Evolutionary conservation across 306 rosid genomes (phyloP), one percentile per base, ranked within the genome.

Genomic region (Begonia peltatifolia): DNA sequence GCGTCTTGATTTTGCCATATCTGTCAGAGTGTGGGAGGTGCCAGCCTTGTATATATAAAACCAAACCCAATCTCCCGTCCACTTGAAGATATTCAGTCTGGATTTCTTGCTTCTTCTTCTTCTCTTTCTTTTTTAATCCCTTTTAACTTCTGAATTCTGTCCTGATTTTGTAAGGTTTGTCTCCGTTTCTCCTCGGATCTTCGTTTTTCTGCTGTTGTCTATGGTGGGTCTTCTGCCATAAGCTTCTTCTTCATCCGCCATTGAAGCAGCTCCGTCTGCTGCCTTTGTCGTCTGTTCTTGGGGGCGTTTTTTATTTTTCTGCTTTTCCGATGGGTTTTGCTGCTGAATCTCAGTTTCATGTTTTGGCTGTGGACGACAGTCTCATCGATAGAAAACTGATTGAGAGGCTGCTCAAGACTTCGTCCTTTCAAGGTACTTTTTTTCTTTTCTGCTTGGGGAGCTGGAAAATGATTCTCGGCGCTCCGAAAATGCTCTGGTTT

Each of bases 351-450:
- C 88, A 76, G 63, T 89, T 80, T 53, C 97, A 89, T 72, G 94
- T 89, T 12, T 64, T 89, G 65, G 97, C 95, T 47, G 97, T 89
- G 44, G 97, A 84, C 72, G 97, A 89, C 72, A 82, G 90, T 79
- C 42, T 74, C 50, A 71, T 89, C 53, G 97, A 89, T 59, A 64
- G 97, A 46, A 89, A 80, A 59, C 79, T 89, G 5, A 89, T 89
- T 60, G 97, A 89, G 64, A 78, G 57, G 69, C 77, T 89, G 22
- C 95, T 89, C 59, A 89, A 55, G 60, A 82, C 77, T 67, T 89
- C 94, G 22, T 89, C 97, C 2, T 89, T 77, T 62, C 95, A 82
- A 78, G 97, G 97, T 88, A 69, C 7, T 44, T 44, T 10, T 12
- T 6, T 44, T 10, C 9, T 6, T 30, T 30, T 5, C 38, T 30